These are phyloP conservation scores for Cladosporium sp. DNA, from an alignment of 2,329 filamentous ascomycete species.

Conservation along the genomic window DNA sequence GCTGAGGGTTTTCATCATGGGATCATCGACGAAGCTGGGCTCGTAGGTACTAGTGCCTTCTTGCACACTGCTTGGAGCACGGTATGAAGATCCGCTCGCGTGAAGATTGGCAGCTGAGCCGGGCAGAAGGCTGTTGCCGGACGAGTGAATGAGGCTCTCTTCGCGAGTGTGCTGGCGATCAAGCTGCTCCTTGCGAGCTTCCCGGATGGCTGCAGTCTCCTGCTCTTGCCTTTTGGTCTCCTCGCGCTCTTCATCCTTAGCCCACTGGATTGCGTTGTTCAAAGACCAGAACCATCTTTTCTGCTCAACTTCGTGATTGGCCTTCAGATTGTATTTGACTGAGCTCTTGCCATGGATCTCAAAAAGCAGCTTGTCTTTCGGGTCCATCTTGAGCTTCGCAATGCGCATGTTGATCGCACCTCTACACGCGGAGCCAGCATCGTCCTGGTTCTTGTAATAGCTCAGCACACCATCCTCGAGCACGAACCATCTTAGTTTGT, in stretches of 20 bases:
- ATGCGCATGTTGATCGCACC: constrained; percentile 99
- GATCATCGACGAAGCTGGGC: constrained; percentile 52
- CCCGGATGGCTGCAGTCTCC: constrained; percentile 69
- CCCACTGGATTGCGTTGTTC: constrained; percentile 98
- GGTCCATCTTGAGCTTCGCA: constrained; percentile 88
- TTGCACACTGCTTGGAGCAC: constrained; percentile 39
- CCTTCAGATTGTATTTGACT: constrained; percentile 96
- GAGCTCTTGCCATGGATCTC: constrained; percentile 98
- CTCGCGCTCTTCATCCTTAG: constrained; percentile 92
- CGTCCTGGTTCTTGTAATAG: constrained; percentile 99
- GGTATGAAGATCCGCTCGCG: constrained; percentile 34
- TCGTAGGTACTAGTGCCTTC: constrained; percentile 60
- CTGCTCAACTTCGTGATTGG: constrained; percentile 95
- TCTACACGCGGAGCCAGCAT: constrained; percentile 90
- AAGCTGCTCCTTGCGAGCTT: constrained; percentile 73
- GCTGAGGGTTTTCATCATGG: constrained; percentile 46
- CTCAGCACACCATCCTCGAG: constrained; percentile 95
- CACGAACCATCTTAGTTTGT: constrained; percentile 96
- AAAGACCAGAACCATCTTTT: constrained; percentile 99
- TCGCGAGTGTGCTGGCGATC: constrained; percentile 41
- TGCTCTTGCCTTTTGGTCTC: constrained; percentile 73
- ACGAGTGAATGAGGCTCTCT: constrained; percentile 20
- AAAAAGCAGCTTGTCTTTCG: constrained; percentile 95
- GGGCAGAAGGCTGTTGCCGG: constrained; percentile 27
- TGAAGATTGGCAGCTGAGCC: constrained; percentile 48